These are phyloP conservation scores for Conticribra weissflogii DNA, from an alignment of 108 stramenopile species.

Conservation along the genomic window DNA sequence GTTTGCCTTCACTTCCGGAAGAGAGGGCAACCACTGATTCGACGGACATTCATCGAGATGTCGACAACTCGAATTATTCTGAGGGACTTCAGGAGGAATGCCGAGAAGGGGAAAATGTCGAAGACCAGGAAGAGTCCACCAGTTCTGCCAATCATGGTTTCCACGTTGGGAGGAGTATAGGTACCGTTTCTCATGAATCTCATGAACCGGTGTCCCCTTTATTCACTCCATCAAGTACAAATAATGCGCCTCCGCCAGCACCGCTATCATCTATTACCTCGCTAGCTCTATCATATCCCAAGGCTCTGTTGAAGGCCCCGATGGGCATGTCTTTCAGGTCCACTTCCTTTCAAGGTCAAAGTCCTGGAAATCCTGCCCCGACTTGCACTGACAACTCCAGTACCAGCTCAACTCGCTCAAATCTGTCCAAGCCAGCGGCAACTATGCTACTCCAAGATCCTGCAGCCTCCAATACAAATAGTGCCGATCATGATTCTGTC, in stretches of 20 bases:
- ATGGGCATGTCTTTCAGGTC: background rate
- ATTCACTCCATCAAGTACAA: no score
- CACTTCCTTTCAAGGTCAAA: no score
- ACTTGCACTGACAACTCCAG: no score
- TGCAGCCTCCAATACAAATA: slow-evolving; percentile 7
- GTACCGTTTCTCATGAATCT: no score
- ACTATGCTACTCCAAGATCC: slow-evolving; percentile 19
- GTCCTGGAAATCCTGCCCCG: no score
- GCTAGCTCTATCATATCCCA: slow-evolving; percentile 39
- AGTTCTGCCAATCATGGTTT: no score
- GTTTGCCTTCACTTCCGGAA: slow-evolving; percentile 41
- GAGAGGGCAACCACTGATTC: slow-evolving; percentile 31
- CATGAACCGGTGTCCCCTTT: no score
- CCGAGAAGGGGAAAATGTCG: no score
- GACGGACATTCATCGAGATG: background rate
- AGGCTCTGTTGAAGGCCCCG: slow-evolving; percentile 12
- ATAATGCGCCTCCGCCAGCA: no score
- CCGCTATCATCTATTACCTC: slow-evolving; percentile 18
- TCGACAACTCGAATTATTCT: background rate
- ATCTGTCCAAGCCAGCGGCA: slow-evolving; percentile 25
- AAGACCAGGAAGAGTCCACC: background rate
- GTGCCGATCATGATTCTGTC: slow-evolving; percentile 46
- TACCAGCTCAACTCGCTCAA: no score
- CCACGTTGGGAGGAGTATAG: no score
- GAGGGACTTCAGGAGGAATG: no score